Base-by-base conservation (phyloP, 2,329 filamentous ascomycete genomes). In the Lachnellula suecica region DNA sequence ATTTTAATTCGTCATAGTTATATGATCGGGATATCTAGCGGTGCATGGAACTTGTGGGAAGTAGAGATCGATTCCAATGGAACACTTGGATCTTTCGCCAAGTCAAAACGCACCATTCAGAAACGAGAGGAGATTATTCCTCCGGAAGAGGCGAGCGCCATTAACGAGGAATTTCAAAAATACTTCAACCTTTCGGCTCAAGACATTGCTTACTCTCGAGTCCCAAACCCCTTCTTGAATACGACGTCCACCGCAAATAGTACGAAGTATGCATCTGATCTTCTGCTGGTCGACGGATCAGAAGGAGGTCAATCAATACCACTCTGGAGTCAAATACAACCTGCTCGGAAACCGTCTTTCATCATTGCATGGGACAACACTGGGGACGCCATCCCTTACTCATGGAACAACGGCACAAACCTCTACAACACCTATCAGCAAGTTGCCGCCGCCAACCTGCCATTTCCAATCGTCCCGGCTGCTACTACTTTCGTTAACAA, bases 1-100 rank as follows among this genome's bases (percentile, higher is more conserved):
- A n/a, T n/a, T n/a, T n/a, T 91, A 91, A 62, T 81, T 81, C 22
- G 89, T n/a, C n/a, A n/a, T n/a, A n/a, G 89, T 6, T 96, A 82
- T 65, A 75, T 96, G 23, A 91, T 96, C 83, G 91, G 91, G 46
- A 96, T 91, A 0, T 91, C 87, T 20, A n/a, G n/a, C n/a, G n/a
- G n/a, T n/a, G n/a, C n/a, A n/a, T n/a, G n/a, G n/a, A n/a, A n/a
- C n/a, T n/a, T n/a, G n/a, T n/a, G n/a, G n/a, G n/a, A n/a, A n/a
- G n/a, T n/a, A n/a, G n/a, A n/a, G n/a, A n/a, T n/a, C n/a, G n/a
- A n/a, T n/a, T n/a, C n/a, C n/a, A n/a, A n/a, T n/a, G n/a, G n/a
- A n/a, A n/a, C n/a, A n/a, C n/a, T n/a, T n/a, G n/a, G n/a, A n/a
- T n/a, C n/a, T n/a, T n/a, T n/a, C n/a, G n/a, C n/a, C n/a, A n/a